Evolutionary conservation across 73 alveolate genomes (phyloP).

Genomic region (Uronychia setigera): DNA sequence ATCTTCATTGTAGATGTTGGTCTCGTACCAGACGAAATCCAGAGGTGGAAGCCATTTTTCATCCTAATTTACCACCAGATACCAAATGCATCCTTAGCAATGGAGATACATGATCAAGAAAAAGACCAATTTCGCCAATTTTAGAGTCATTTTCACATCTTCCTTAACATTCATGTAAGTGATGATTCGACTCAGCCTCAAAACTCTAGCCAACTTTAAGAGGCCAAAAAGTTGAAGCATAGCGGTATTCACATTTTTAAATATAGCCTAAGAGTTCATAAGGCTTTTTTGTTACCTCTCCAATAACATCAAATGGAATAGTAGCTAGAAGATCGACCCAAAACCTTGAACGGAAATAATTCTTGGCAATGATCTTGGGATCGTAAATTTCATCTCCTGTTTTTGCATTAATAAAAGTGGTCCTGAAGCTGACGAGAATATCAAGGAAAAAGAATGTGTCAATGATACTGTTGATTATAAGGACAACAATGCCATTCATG

Average conservation of each 20-base stretch:
- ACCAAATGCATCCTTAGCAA: slow-evolving; percentile 52
- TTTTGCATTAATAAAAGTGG: slow-evolving; percentile 40
- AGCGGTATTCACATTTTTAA: neutral
- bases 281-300: neutral
- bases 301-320: slow-evolving; percentile 20
- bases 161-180: slow-evolving; percentile 51
- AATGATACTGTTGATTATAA: slow-evolving; percentile 17
- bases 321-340: slow-evolving; percentile 26
- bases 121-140: slow-evolving; percentile 40
- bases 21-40: slow-evolving; percentile 6
- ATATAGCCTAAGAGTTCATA: too few species aligned
- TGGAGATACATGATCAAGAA: slow-evolving; percentile 46
- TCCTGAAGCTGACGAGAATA: slow-evolving; percentile 57
- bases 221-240: slow-evolving; percentile 29
- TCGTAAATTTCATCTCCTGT: slow-evolving; percentile 39
- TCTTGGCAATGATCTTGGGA: slow-evolving; percentile 11
- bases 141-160: slow-evolving; percentile 51
- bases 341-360: slow-evolving; percentile 4
- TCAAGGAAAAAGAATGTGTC: slow-evolving; percentile 29
- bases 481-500: neutral
- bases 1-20: slow-evolving; percentile 19
- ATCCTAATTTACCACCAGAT: slow-evolving; percentile 16
- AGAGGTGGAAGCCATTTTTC: slow-evolving; percentile 55
- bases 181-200: slow-evolving; percentile 38
- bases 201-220: slow-evolving; percentile 47